Percentiles rank a stretch among this genome's conserved stretches.
These are phyloP conservation scores for Schizosaccharomyces cryophilus DNA, from an alignment of 805 yeast species.

Conservation along the genomic window DNA sequence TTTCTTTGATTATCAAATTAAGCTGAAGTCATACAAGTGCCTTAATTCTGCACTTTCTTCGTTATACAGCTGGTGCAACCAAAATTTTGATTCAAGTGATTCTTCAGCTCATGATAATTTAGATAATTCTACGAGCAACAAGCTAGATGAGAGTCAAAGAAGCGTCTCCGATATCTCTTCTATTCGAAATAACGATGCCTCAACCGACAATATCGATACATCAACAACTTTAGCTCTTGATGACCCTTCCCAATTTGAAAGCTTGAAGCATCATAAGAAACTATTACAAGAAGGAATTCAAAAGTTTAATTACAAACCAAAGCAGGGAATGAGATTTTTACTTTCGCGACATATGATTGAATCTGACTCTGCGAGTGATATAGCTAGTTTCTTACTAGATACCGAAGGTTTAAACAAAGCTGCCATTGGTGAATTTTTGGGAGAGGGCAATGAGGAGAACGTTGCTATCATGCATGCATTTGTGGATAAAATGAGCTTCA, in stretches of 20 bases:
- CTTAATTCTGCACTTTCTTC: slow-evolving; percentile 5
- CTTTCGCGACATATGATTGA: slow-evolving; percentile 37
- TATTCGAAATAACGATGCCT: neutral
- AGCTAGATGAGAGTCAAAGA: neutral
- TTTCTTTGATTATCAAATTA: neutral
- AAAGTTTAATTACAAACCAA: slow-evolving; percentile 66
- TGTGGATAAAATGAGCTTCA: slow-evolving; percentile 68
- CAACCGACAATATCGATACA: neutral
- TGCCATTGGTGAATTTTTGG: slow-evolving; percentile 70
- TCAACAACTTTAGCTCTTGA: slow-evolving; percentile 16
- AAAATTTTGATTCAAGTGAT: neutral
- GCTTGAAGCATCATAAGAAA: slow-evolving; percentile 58
- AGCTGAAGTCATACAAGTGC: slow-evolving; percentile 53
- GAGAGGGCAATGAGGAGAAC: slow-evolving; percentile 62
- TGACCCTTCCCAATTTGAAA: slow-evolving; percentile 68
- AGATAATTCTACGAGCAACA: neutral
- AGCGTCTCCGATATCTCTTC: neutral
- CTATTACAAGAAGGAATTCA: slow-evolving; percentile 53
- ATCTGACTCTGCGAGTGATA: slow-evolving; percentile 33
- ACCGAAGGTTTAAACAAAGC: slow-evolving; percentile 61
- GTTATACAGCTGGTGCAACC: neutral
- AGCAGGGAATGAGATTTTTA: slow-evolving; percentile 46
- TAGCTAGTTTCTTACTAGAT: slow-evolving; percentile 48
- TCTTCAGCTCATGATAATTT: neutral
- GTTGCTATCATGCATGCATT: slow-evolving; percentile 78